These are phyloP conservation scores for Macrolepiota dolichaula DNA, from an alignment of 768 basidiomycete genomes.

Conservation along the genomic window DNA sequence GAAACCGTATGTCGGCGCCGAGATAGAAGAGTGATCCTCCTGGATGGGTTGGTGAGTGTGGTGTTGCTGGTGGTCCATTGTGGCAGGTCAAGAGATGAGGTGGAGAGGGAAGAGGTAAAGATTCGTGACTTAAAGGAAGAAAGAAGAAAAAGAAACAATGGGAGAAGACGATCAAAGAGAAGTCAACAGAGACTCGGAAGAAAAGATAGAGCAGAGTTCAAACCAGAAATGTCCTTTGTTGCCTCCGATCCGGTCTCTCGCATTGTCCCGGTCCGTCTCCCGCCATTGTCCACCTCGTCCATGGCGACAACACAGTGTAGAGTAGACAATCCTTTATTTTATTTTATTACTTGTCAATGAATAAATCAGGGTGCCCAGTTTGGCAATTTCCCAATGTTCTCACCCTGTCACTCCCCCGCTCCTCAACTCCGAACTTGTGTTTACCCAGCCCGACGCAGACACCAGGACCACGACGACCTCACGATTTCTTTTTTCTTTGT, in stretches of 20 bases:
- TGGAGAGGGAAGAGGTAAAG: conserved; percentile 5
- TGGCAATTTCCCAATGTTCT: conserved; percentile 2
- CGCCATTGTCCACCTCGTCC: neutral
- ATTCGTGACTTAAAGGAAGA: conserved; percentile 21
- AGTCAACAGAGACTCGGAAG: conserved; percentile 18
- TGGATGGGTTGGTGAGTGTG: conserved; percentile 40
- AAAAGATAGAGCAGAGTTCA: conserved; percentile 15
- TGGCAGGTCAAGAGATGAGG: conserved; percentile 28
- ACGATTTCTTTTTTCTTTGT: neutral
- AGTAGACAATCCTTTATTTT: no score
- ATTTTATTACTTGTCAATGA: neutral
- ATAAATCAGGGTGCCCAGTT: neutral
- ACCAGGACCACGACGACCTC: neutral
- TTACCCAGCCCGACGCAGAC: neutral
- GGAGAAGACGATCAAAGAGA: conserved; percentile 20
- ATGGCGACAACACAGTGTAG: neutral
- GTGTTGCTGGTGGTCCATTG: conserved; percentile 47
- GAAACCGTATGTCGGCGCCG: conserved; percentile 11
- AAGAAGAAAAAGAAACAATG: conserved; percentile 31
- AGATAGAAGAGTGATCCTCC: conserved; percentile 50
- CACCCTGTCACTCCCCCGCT: neutral
- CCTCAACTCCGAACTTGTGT: neutral
- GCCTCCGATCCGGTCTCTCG: conserved; percentile 14
- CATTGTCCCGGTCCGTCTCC: conserved; percentile 14
- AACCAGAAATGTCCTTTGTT: conserved; percentile 15